These are phyloP conservation scores for Gnetum montanum DNA, from an alignment of 75 land plant species.

Conservation along the genomic window DNA sequence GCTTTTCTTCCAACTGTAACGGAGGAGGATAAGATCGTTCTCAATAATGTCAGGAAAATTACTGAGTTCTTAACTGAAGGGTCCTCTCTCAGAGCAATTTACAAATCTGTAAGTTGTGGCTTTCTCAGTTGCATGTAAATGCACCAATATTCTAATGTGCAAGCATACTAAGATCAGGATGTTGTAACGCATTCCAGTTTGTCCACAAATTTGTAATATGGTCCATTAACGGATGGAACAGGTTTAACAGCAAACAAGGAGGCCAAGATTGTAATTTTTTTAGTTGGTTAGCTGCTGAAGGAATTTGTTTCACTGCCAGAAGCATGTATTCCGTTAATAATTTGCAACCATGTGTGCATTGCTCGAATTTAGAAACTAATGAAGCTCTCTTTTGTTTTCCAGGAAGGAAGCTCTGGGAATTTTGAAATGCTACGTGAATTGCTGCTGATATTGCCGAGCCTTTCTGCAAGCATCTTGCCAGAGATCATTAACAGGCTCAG, in stretches of 20 bases:
- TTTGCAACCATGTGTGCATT: too few relatives aligned
- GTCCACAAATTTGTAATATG: background rate
- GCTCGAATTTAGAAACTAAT: too few relatives aligned
- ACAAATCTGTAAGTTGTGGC: conserved; percentile 30
- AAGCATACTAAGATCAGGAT: background rate
- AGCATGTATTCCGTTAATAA: too few relatives aligned
- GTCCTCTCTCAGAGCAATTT: conserved; percentile 34
- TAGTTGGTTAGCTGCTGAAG: background rate
- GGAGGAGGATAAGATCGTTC: conserved; percentile 76
- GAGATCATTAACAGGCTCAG: conserved; percentile 69
- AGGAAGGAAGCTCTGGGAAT: conserved; percentile 29
- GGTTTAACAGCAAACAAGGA: too few relatives aligned
- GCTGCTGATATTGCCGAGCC: conserved; percentile 75
- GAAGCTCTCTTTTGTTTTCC: too few relatives aligned
- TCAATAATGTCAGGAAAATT: conserved; percentile 76
- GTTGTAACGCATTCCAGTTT: background rate
- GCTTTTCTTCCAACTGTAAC: conserved; percentile 68
- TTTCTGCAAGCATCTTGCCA: conserved; percentile 63
- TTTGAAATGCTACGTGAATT: conserved; percentile 43
- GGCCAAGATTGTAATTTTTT: too few relatives aligned
- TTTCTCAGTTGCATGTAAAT: background rate
- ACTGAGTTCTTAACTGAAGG: conserved; percentile 71
- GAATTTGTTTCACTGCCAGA: background rate
- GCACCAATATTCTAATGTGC: background rate
- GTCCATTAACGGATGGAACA: too few relatives aligned